A percentile compares a stretch with the other conserved stretches of the same genome.
phyloP scores from a whole-genome alignment of 495 filamentous ascomycete genomes.

The Penicillium diatomitis region DNA sequence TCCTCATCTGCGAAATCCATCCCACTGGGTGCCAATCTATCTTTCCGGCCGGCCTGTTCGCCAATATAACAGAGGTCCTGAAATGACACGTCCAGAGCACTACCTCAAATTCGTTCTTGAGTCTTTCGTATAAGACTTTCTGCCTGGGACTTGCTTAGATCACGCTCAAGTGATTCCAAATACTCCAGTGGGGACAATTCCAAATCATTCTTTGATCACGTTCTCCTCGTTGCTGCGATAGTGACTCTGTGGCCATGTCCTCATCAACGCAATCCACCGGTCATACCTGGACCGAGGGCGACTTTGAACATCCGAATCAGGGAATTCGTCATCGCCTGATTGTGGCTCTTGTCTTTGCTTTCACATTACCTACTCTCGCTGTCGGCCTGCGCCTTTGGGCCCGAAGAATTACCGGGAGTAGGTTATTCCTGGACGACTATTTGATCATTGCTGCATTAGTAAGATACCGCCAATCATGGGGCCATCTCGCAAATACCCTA shows the following conservation, averaged over 20 bases:
- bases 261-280: slow-evolving; percentile 3
- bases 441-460: slow-evolving; percentile 30
- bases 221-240: neutral
- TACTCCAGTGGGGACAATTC: slow-evolving; percentile 3
- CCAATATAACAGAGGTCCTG: neutral
- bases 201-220: slow-evolving; percentile 10
- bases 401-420: slow-evolving; percentile 16
- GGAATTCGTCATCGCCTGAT: slow-evolving; percentile 17
- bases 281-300: slow-evolving; percentile 12
- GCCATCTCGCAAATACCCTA: neutral
- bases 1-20: too few species aligned
- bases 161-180: slow-evolving; percentile 3
- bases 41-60: neutral
- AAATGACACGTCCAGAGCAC: slow-evolving; percentile 12
- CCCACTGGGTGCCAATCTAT: too few species aligned
- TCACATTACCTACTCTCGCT: slow-evolving; percentile 18
- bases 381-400: slow-evolving; percentile 23
- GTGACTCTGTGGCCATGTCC: slow-evolving; percentile 5
- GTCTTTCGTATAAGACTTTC: neutral
- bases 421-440: slow-evolving; percentile 27
- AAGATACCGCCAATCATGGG: neutral
- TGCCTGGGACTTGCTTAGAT: neutral
- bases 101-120: neutral
- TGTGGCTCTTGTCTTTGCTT: slow-evolving; percentile 22
- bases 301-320: slow-evolving; percentile 20